Percentiles rank a stretch among this genome's conserved stretches.
These are phyloP conservation scores for Sabuloglossum arenarium DNA, from an alignment of 495 filamentous ascomycete genomes.

Conservation along the genomic window DNA sequence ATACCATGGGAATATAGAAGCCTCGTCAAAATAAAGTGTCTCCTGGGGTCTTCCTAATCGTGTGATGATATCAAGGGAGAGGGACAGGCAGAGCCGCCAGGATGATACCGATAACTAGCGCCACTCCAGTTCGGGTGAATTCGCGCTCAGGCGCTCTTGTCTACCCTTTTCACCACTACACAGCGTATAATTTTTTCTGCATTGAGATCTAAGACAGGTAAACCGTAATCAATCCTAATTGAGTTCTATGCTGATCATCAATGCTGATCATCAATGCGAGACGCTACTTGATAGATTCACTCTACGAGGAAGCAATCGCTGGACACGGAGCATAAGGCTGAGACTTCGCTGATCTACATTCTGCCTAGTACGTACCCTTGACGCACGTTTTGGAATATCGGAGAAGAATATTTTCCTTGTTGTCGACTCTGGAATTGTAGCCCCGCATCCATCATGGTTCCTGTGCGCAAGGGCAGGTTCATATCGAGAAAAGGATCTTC, in stretches of 20 bases:
- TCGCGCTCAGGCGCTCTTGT: background rate
- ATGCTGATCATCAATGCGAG: background rate
- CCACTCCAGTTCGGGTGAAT: background rate
- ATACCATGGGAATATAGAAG: background rate
- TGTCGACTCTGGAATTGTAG: background rate
- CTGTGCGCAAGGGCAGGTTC: background rate
- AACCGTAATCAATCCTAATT: background rate
- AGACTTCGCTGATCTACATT: background rate
- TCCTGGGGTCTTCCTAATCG: background rate
- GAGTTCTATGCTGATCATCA: background rate
- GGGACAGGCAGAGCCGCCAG: background rate
- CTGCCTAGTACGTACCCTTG: too few relatives aligned
- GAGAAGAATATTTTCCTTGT: background rate
- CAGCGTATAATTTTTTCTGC: too few relatives aligned
- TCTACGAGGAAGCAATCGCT: background rate
- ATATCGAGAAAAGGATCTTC: background rate
- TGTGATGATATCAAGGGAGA: background rate
- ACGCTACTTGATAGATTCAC: too few relatives aligned
- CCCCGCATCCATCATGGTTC: background rate
- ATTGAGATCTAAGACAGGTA: too few relatives aligned
- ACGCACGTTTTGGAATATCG: background rate
- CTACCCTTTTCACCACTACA: background rate
- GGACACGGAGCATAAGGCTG: background rate
- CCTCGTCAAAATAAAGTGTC: background rate
- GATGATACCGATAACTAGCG: background rate